Evolutionary conservation across 345 rosid species (phyloP).

Genomic region (Citrus maxima): DNA sequence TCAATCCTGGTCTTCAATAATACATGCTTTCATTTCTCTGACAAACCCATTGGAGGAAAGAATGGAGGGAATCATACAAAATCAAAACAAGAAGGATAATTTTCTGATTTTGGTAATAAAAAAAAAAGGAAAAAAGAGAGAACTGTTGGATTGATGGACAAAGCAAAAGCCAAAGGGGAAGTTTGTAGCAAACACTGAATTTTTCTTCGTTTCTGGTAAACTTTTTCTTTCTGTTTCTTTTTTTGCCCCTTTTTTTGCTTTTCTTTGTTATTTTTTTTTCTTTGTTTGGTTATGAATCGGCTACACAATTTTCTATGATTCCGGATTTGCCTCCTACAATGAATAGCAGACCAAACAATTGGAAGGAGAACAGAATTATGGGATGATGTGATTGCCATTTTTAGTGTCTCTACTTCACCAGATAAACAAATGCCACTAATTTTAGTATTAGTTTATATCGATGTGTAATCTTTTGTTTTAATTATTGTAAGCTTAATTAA

Average conservation of each 20-base stretch:
- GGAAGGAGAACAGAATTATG: slow-evolving; percentile 38
- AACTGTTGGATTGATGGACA: slow-evolving; percentile 15
- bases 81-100: not conserved
- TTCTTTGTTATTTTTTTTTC: slow-evolving; percentile 18
- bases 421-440: not conserved
- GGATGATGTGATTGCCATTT: slow-evolving; percentile 35
- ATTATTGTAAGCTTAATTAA: not conserved
- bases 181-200: slow-evolving; percentile 13
- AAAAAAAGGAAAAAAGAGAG: slow-evolving; percentile 7
- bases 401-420: slow-evolving; percentile 16
- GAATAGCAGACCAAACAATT: slow-evolving; percentile 62
- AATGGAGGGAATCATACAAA: slow-evolving; percentile 5
- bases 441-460: not conserved
- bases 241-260: not conserved
- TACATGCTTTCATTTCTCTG: not conserved
- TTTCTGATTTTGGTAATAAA: not conserved
- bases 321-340: slow-evolving; percentile 63
- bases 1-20: not conserved
- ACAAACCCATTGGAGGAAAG: not conserved
- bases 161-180: slow-evolving; percentile 20
- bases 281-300: slow-evolving; percentile 30
- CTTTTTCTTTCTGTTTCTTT: not conserved
- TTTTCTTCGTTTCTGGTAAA: slow-evolving; percentile 26
- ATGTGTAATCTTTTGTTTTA: not conserved
- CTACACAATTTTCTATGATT: slow-evolving; percentile 26